Evolutionary conservation across 2,329 filamentous ascomycete species (phyloP).

Genomic region (Nannizzia gypsea): DNA sequence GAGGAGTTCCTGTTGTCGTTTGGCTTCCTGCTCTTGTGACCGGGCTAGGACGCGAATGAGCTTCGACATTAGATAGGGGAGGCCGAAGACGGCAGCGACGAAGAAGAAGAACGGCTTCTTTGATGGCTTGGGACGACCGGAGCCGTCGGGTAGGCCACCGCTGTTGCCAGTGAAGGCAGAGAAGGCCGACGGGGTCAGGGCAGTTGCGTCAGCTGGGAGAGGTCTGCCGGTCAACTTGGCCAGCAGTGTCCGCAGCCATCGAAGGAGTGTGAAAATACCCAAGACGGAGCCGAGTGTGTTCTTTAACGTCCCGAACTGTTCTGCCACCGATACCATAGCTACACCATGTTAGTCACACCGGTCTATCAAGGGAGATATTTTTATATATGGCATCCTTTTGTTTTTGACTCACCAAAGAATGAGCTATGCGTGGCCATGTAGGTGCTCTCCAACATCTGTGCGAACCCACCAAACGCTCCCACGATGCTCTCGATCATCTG

Average conservation of each 20-base stretch:
- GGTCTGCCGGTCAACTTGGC: constrained; percentile 89
- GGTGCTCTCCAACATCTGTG: constrained; percentile 98
- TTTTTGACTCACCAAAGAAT: constrained; percentile 67
- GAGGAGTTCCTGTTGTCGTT: constrained; percentile 38
- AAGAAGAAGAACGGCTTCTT: constrained; percentile 97
- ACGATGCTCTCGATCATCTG: constrained; percentile 98
- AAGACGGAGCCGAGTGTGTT: constrained; percentile 88
- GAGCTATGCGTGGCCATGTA: constrained; percentile 99
- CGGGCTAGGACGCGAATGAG: constrained; percentile 75
- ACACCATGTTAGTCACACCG: background rate
- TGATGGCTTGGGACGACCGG: constrained; percentile 57
- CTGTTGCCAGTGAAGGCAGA: constrained; percentile 71
- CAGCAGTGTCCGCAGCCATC: constrained; percentile 84
- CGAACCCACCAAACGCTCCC: constrained; percentile 90
- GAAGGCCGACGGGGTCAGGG: constrained; percentile 83
- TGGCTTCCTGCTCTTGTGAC: constrained; percentile 66
- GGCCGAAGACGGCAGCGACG: constrained; percentile 80
- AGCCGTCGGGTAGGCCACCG: constrained; percentile 21
- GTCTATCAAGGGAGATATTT: background rate
- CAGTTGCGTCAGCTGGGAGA: constrained; percentile 71
- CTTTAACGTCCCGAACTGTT: constrained; percentile 87
- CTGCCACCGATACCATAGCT: constrained; percentile 97
- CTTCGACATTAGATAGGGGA: constrained; percentile 96
- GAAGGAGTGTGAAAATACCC: constrained; percentile 89
- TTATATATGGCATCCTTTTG: background rate